A percentile compares a stretch with the other conserved stretches of the same genome.
phyloP scores from a whole-genome alignment of 2,329 filamentous ascomycete species.

The Trichophyton mentagrophytes region DNA sequence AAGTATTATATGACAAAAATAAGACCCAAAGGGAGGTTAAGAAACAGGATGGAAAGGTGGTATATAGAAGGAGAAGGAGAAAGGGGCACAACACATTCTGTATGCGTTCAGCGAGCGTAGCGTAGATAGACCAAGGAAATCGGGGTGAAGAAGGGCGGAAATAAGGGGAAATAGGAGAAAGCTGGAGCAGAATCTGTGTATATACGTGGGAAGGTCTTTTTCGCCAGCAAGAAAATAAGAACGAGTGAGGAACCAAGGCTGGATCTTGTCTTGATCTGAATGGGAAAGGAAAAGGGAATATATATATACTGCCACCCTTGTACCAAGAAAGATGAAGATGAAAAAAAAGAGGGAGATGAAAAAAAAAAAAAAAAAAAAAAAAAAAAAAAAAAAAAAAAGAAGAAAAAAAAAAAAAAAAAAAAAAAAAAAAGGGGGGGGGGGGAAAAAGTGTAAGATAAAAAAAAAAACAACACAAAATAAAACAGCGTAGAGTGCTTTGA shows the following conservation, averaged over 20 bases:
- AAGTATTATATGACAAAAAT: background rate
- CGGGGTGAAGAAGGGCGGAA: background rate
- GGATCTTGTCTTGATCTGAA: background rate
- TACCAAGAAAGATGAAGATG: background rate
- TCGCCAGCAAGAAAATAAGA: background rate
- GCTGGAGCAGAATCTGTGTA: background rate
- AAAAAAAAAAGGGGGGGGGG: background rate
- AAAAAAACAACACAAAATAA: background rate
- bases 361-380: background rate
- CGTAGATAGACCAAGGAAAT: background rate
- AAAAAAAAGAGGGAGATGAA: background rate
- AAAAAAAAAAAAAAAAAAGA: background rate
- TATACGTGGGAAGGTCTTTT: background rate
- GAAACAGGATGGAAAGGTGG: background rate
- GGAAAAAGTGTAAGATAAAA: background rate
- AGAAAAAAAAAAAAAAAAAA: background rate
- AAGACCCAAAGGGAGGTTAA: background rate
- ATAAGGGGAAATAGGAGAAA: background rate
- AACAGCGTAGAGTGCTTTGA: background rate
- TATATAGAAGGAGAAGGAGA: background rate
- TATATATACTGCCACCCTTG: background rate
- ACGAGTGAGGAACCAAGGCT: background rate
- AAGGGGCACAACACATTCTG: background rate
- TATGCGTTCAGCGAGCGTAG: background rate
- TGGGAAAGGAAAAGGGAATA: background rate